A percentile compares a stretch with the other conserved stretches of the same genome.
These are phyloP conservation scores for Aspergillus brasiliensis DNA, from an alignment of 2,329 filamentous ascomycete genomes.

Conservation along the genomic window DNA sequence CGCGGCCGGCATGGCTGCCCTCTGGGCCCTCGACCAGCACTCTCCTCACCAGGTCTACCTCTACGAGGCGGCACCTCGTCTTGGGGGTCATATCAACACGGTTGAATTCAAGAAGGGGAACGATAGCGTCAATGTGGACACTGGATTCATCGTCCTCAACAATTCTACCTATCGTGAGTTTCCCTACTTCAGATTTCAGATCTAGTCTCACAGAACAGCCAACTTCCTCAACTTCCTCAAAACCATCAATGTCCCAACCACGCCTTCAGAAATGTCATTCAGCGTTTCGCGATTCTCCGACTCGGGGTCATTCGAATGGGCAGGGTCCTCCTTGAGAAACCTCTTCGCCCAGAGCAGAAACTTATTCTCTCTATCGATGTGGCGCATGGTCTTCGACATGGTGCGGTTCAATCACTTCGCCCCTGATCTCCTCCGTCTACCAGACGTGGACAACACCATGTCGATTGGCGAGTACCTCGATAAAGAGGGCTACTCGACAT, in stretches of 20 bases:
- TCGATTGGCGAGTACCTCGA: conserved; percentile 10
- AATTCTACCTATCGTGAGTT: conserved; percentile 8
- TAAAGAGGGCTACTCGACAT: not conserved
- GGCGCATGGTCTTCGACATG: conserved; percentile 11
- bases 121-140: conserved; percentile 2
- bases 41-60: conserved; percentile 3
- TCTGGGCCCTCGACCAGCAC: conserved; percentile 6
- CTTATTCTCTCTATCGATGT: conserved; percentile 3
- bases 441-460: not conserved
- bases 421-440: not conserved
- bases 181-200: not conserved
- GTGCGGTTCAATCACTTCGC: conserved; percentile 9
- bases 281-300: conserved; percentile 5
- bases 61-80: conserved; percentile 4
- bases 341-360: conserved; percentile 5
- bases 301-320: conserved; percentile 3
- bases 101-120: not conserved
- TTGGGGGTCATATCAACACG: conserved; percentile 10
- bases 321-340: not conserved
- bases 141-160: conserved; percentile 10
- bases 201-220: not conserved
- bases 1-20: conserved; percentile 1
- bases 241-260: conserved; percentile 1
- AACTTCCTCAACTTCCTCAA: conserved; percentile 9
- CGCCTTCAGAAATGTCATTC: conserved; percentile 7